Evolutionary conservation across 1,284 basidiomycete species (phyloP).

Genomic region (Pseudozyma sp.): DNA sequence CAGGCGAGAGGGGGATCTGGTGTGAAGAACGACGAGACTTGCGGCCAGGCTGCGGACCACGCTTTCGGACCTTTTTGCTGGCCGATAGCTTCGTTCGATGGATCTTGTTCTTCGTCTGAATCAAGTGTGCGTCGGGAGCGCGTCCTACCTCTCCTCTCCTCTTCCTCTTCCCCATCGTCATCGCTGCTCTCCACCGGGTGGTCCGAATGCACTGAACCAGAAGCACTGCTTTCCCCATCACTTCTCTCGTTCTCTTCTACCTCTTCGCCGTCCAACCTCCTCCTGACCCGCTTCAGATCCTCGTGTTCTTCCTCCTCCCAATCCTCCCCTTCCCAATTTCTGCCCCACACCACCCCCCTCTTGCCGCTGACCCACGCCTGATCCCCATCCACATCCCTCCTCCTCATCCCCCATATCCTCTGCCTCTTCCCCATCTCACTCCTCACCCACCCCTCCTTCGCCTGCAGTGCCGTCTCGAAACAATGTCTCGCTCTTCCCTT

Average conservation of each 20-base stretch:
- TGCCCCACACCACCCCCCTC: slow-evolving; percentile 24
- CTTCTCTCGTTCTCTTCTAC: background rate
- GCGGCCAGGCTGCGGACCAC: slow-evolving; percentile 24
- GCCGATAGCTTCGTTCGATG: background rate
- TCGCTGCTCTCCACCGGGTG: background rate
- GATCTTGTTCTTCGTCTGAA: background rate
- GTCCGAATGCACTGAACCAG: slow-evolving; percentile 2
- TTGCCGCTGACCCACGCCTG: background rate
- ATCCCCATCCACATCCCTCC: slow-evolving; percentile 2
- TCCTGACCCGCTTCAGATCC: slow-evolving; percentile 1
- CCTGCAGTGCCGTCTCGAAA: slow-evolving; percentile 25
- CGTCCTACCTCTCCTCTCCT: slow-evolving; percentile 5
- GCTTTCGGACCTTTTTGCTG: slow-evolving; percentile 13
- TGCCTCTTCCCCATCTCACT: slow-evolving; percentile 17
- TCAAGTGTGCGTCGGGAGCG: background rate
- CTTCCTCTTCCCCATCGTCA: slow-evolving; percentile 1
- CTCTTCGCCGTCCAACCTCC: slow-evolving; percentile 1
- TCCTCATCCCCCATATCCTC: slow-evolving; percentile 25
- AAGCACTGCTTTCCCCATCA: slow-evolving; percentile 4
- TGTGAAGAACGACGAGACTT: slow-evolving; percentile 6
- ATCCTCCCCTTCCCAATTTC: slow-evolving; percentile 1
- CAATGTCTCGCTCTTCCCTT: slow-evolving; percentile 17
- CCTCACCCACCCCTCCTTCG: background rate
- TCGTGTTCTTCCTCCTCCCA: slow-evolving; percentile 15
- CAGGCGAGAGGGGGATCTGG: slow-evolving; percentile 8